Evolutionary conservation across 2,329 filamentous ascomycete genomes (phyloP).

Genomic region (Penicillium sp.): DNA sequence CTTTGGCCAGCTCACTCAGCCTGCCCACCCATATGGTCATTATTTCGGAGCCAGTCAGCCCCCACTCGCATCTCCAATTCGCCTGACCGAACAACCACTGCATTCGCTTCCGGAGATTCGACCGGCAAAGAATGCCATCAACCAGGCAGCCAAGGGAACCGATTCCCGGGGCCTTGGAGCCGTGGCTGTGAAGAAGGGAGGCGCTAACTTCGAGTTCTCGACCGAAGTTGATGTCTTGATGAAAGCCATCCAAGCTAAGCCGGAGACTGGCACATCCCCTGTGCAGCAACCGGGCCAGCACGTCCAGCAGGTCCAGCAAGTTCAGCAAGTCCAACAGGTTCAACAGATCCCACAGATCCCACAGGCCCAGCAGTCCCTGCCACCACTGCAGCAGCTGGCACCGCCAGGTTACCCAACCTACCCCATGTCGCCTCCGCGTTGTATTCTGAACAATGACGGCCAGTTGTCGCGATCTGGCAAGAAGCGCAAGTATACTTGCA

Average conservation of each 20-base stretch:
- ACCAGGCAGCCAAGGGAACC: constrained; percentile 21
- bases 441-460: constrained; percentile 34
- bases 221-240: constrained; percentile 86
- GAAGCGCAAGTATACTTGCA: constrained; percentile 71
- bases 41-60: constrained; percentile 36
- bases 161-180: constrained; percentile 4
- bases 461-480: constrained; percentile 36
- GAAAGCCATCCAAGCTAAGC: constrained; percentile 78
- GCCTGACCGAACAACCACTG: constrained; percentile 31
- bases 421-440: constrained; percentile 24
- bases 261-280: constrained; percentile 24
- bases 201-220: constrained; percentile 62
- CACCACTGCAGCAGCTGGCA: constrained; percentile 38
- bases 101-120: constrained; percentile 40
- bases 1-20: constrained; percentile 34
- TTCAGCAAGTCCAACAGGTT: not conserved
- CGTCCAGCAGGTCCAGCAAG: not conserved
- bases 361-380: constrained; percentile 31
- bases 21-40: constrained; percentile 34
- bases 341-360: not conserved
- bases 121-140: constrained; percentile 40
- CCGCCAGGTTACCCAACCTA: constrained; percentile 26
- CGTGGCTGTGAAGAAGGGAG: not conserved
- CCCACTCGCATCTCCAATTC: constrained; percentile 27
- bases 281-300: not conserved